Percentiles rank a stretch among this genome's conserved stretches.
These are phyloP conservation scores for Sonneratia alba DNA, from an alignment of 345 rosid genomes.

Conservation along the genomic window DNA sequence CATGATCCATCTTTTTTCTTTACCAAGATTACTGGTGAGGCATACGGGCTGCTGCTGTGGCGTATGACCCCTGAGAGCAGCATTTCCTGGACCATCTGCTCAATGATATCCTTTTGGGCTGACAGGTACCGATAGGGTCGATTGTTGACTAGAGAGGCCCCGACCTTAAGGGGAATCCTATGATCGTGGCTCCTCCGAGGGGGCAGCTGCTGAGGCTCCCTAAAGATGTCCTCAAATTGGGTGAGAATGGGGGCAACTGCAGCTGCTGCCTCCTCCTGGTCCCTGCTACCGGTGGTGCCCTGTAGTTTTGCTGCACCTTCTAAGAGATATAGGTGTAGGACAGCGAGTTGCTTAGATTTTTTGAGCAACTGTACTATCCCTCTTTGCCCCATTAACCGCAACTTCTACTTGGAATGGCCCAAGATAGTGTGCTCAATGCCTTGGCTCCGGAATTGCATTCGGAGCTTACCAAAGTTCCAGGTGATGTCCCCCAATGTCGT, in stretches of 20 bases:
- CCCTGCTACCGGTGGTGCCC: neutral
- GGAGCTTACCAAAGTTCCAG: neutral
- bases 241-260: neutral
- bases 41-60: neutral
- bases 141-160: neutral
- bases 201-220: neutral
- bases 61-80: neutral
- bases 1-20: slow-evolving; percentile 9
- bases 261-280: neutral
- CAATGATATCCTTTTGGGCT: slow-evolving; percentile 6
- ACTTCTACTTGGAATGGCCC: neutral
- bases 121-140: slow-evolving; percentile 6
- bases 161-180: neutral
- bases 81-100: slow-evolving; percentile 6
- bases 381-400: neutral
- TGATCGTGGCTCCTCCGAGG: neutral
- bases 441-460: neutral
- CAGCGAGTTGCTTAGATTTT: no score
- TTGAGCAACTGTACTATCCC: neutral
- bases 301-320: neutral
- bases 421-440: neutral
- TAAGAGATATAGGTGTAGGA: neutral
- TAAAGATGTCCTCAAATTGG: neutral
- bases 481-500: neutral
- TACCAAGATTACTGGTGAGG: slow-evolving; percentile 5